phyloP scores from a whole-genome alignment of 495 filamentous ascomycete species.

The Talaromyces adpressus region DNA sequence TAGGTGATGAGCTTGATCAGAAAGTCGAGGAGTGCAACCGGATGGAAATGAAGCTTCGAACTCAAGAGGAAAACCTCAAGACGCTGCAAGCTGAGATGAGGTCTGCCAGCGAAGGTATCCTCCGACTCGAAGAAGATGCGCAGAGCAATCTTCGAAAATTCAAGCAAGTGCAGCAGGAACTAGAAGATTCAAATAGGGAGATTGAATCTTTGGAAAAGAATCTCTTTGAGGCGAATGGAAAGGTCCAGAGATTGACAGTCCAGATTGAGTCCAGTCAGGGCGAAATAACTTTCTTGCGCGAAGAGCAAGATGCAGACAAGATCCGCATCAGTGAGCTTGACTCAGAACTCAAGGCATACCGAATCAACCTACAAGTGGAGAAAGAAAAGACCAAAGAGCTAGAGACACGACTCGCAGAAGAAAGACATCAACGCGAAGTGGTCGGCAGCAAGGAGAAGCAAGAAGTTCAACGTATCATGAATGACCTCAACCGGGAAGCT shows the following conservation, averaged over 20 bases:
- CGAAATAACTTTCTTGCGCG: constrained; percentile 90
- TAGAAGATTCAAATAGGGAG: constrained; percentile 68
- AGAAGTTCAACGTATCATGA: constrained; percentile 72
- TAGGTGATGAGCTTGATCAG: constrained; percentile 72
- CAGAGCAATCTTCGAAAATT: constrained; percentile 58
- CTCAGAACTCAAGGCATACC: constrained; percentile 64
- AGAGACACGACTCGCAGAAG: constrained; percentile 67
- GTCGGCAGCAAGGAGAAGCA: constrained; percentile 82
- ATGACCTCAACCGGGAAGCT: constrained; percentile 78
- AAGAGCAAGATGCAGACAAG: constrained; percentile 97
- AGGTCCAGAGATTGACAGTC: constrained; percentile 76
- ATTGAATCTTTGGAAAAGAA: constrained; percentile 69
- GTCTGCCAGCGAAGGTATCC: constrained; percentile 74
- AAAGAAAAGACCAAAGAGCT: constrained; percentile 72
- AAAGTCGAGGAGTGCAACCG: constrained; percentile 65
- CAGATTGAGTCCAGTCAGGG: constrained; percentile 88
- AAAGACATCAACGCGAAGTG: constrained; percentile 79
- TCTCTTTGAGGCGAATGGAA: constrained; percentile 72
- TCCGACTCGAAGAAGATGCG: constrained; percentile 82
- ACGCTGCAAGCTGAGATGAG: constrained; percentile 87
- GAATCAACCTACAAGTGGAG: constrained; percentile 69
- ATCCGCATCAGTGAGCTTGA: constrained; percentile 95
- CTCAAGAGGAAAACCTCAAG: constrained; percentile 66
- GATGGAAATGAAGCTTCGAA: constrained; percentile 51
- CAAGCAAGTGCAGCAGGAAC: constrained; percentile 66